A percentile compares a stretch with the other conserved stretches of the same genome.
phyloP scores from a whole-genome alignment of 805 yeast genomes.

The Candida incommunis region DNA sequence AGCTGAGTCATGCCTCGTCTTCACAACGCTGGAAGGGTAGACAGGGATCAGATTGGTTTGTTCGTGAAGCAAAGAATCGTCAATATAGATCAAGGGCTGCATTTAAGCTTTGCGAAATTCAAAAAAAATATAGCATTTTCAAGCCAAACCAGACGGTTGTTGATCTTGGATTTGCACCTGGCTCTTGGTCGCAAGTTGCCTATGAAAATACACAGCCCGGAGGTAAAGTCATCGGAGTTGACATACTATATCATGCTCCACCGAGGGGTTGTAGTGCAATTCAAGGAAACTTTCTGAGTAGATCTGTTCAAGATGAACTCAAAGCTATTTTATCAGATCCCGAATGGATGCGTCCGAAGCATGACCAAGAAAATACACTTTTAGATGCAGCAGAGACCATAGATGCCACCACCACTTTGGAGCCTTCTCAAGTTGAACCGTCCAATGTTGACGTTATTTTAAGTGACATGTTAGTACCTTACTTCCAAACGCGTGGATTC shows the following conservation, averaged over 20 bases:
- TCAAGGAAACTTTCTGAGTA: slow-evolving; percentile 76
- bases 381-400: too few relatives aligned
- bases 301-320: slow-evolving; percentile 23
- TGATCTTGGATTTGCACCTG: slow-evolving; percentile 85
- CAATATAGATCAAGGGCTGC: slow-evolving; percentile 80
- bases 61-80: slow-evolving; percentile 48
- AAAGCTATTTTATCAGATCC: slow-evolving; percentile 14
- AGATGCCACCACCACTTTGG: slow-evolving; percentile 19
- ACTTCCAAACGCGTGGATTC: slow-evolving; percentile 34
- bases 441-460: slow-evolving; percentile 49
- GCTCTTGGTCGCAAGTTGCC: slow-evolving; percentile 89
- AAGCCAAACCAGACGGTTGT: slow-evolving; percentile 45
- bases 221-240: slow-evolving; percentile 65
- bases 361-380: too few relatives aligned
- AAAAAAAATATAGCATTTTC: slow-evolving; percentile 49
- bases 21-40: slow-evolving; percentile 66
- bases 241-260: slow-evolving; percentile 64
- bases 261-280: slow-evolving; percentile 67
- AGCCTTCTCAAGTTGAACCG: slow-evolving; percentile 5
- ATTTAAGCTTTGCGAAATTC: slow-evolving; percentile 66
- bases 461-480: slow-evolving; percentile 71
- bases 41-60: slow-evolving; percentile 48
- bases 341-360: slow-evolving; percentile 13
- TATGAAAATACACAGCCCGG: slow-evolving; percentile 32
- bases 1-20: slow-evolving; percentile 20